phyloP scores from a whole-genome alignment of 2,329 filamentous ascomycete species.

The Alternaria dauci region DNA sequence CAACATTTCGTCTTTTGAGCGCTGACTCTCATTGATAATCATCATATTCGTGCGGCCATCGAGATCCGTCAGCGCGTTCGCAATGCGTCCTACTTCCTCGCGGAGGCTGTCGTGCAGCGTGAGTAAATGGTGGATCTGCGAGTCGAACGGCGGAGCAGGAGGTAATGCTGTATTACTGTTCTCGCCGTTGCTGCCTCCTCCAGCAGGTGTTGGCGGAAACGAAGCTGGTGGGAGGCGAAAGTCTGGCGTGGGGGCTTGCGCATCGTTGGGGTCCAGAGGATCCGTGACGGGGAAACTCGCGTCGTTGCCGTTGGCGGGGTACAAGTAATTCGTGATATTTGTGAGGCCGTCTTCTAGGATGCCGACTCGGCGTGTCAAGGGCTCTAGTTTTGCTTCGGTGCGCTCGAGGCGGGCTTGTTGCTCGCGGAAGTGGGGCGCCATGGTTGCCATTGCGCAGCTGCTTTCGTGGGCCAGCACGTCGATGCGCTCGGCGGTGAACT shows the following conservation, averaged over 20 bases:
- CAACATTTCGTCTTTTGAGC: slow-evolving; percentile 68
- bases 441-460: slow-evolving; percentile 56
- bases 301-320: slow-evolving; percentile 44
- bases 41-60: slow-evolving; percentile 70
- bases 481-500: slow-evolving; percentile 49
- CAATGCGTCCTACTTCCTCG: slow-evolving; percentile 65
- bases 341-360: slow-evolving; percentile 56
- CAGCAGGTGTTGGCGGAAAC: slow-evolving; percentile 38
- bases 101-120: slow-evolving; percentile 68
- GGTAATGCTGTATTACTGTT: slow-evolving; percentile 36
- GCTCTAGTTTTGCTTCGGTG: slow-evolving; percentile 54
- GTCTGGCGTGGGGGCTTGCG: slow-evolving; percentile 48
- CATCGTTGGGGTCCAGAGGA: slow-evolving; percentile 43
- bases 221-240: slow-evolving; percentile 47
- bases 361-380: slow-evolving; percentile 55
- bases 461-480: slow-evolving; percentile 53
- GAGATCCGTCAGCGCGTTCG: slow-evolving; percentile 64
- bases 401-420: slow-evolving; percentile 56
- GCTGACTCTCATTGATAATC: slow-evolving; percentile 68
- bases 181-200: slow-evolving; percentile 34
- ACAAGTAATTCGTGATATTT: slow-evolving; percentile 55
- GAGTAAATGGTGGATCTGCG: slow-evolving; percentile 65
- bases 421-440: slow-evolving; percentile 55
- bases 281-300: slow-evolving; percentile 45
- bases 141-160: slow-evolving; percentile 52